Percentiles rank a stretch among this genome's conserved stretches.
Evolutionary conservation across 2,329 filamentous ascomycete genomes (phyloP).

Genomic region (Penicillium sp.): DNA sequence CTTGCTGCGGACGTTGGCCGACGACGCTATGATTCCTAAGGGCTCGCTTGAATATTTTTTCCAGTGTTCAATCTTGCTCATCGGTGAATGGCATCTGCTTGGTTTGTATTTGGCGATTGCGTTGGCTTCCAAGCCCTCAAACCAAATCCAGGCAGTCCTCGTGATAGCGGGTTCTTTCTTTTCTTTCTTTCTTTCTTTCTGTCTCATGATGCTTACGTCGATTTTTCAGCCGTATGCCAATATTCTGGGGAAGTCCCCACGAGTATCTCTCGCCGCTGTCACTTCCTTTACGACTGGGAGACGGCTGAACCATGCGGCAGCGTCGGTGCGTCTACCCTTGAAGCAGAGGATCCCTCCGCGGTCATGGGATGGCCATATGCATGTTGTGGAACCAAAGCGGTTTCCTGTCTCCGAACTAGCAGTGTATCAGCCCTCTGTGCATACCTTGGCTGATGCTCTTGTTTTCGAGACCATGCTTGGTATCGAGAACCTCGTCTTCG

Average conservation of each 20-base stretch:
- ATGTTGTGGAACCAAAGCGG: conserved; percentile 51
- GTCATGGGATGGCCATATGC: conserved; percentile 60
- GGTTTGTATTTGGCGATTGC: neutral
- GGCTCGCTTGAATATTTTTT: conserved; percentile 6
- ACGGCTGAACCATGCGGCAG: conserved; percentile 11
- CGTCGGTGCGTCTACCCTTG: conserved; percentile 8
- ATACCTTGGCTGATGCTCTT: conserved; percentile 49
- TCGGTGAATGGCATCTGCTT: conserved; percentile 13
- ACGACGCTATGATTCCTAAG: conserved; percentile 14
- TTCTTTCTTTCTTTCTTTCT: neutral
- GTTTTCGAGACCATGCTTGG: conserved; percentile 49
- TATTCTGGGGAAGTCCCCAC: conserved; percentile 12
- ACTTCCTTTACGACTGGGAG: conserved; percentile 7
- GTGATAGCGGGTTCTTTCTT: neutral
- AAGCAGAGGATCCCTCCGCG: conserved; percentile 26
- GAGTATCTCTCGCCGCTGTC: conserved; percentile 14
- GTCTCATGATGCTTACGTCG: conserved; percentile 22
- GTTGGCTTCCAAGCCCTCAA: neutral
- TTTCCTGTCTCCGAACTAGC: conserved; percentile 49
- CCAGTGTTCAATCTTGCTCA: conserved; percentile 11
- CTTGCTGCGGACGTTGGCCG: conserved; percentile 15
- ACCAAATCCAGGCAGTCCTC: too few species aligned
- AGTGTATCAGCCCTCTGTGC: conserved; percentile 47
- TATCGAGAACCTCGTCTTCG: conserved; percentile 53
- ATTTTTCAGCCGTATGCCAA: conserved; percentile 18